Conservation (phyloP, 208 protist genomes). For the Naegleria fowleri region DNA sequence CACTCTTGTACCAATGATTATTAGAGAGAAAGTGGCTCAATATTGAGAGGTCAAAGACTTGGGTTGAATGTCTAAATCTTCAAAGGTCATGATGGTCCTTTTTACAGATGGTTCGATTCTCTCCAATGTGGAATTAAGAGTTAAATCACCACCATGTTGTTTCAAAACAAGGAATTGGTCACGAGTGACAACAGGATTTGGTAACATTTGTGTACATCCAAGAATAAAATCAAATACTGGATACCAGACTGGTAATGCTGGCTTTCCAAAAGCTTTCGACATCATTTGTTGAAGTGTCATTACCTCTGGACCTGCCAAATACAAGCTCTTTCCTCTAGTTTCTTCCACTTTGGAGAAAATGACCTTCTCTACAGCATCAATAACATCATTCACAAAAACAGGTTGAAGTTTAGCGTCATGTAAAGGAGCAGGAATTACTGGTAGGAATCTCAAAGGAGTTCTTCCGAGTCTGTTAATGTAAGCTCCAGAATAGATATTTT, state of each 20-base stretch:
- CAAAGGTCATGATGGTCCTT: not conserved
- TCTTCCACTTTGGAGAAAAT: not conserved
- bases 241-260: not conserved
- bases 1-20: not conserved
- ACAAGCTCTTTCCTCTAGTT: constrained; percentile 7
- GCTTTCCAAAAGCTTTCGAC: not conserved
- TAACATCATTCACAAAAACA: constrained; percentile 20
- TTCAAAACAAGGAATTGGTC: not conserved
- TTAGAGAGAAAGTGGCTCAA: not conserved
- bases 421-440: not conserved
- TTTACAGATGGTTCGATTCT: not conserved
- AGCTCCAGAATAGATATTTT: not conserved
- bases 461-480: not conserved
- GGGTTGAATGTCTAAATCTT: constrained; percentile 4
- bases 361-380: not conserved
- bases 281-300: not conserved
- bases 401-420: not conserved
- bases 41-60: not conserved
- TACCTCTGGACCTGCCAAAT: not conserved
- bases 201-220: constrained; percentile 11
- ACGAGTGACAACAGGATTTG: not conserved
- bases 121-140: not conserved
- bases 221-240: not conserved
- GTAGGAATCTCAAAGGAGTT: not conserved
- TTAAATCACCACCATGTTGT: not conserved